Evolutionary conservation across 148 eudicot species (phyloP), one percentile per base, ranked within the genome.

Genomic region (Agrostemma githago): DNA sequence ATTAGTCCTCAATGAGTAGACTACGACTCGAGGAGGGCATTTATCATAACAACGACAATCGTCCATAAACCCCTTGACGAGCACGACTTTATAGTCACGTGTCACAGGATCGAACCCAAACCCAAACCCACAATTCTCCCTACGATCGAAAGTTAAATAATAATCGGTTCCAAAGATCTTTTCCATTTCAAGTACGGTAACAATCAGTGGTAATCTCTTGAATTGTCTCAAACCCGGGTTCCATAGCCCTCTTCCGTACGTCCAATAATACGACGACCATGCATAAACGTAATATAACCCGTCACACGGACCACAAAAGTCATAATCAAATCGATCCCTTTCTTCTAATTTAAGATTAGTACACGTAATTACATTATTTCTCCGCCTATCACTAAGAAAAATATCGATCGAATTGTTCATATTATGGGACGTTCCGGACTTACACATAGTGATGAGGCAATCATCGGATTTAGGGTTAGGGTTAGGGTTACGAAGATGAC

Each of bases 11-110:
- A 58, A 60, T 9, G 63, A 60, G 63, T 60, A 60, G 26, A 60
- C 63, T 8, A 20, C 1, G 9, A 60, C 34, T 6, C 26, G 19
- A 19, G 37, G 63, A 60, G 63, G 63, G 37, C 17, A 15, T 7
- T 10, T 4, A n/a, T 16, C 19, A n/a, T 14, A 58, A 3, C 2
- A 3, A 17, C 2, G 5, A 17, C 8, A 5, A 4, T 0, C 37
- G 0, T 60, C 40, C 40, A 2, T 34, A 14, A 37, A 63, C 14
- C n/a, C 43, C 43, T 14, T 38, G 42, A 63, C 5, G 2, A 37
- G 4, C 38, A 74, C 77, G 44, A 74, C 77, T 46, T 74, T 74
- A 21, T 64, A 74, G n/a, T 74, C 71, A 9, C 51, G 5, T 6
- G 54, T 74, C 14, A n/a, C 20, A 2, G 71, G 46, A 19, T 74